These are phyloP conservation scores for Meira nashicola DNA, from an alignment of 1,284 basidiomycete species.

Conservation along the genomic window DNA sequence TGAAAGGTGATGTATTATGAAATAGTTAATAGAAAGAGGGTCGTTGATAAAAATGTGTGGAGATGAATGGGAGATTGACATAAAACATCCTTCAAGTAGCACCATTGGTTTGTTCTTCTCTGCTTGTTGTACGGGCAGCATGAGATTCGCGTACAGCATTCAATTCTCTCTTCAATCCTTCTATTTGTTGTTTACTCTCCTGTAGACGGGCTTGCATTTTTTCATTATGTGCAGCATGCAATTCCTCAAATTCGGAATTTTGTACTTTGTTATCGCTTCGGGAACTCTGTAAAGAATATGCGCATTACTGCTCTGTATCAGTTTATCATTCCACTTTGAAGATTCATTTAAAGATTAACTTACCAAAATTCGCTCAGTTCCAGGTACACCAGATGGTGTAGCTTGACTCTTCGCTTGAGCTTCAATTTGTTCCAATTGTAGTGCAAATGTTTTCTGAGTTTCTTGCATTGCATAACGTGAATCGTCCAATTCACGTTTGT, in stretches of 20 bases:
- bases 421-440: neutral
- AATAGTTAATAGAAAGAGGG: too few relatives aligned
- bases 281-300: neutral
- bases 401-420: too few relatives aligned
- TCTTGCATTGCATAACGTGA: neutral
- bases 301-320: neutral
- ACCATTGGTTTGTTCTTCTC: neutral
- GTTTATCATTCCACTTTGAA: neutral
- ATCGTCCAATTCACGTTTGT: neutral
- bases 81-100: too few relatives aligned
- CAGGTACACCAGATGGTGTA: too few relatives aligned
- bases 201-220: neutral
- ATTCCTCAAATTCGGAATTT: neutral
- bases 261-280: neutral
- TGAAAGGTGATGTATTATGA: too few relatives aligned
- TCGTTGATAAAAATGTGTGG: too few relatives aligned
- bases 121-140: neutral
- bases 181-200: neutral
- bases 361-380: neutral
- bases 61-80: too few relatives aligned
- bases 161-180: too few relatives aligned
- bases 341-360: neutral
- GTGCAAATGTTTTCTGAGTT: constrained; percentile 4
- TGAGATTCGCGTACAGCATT: neutral
- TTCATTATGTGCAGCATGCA: constrained; percentile 9